These are phyloP conservation scores for Colletotrichum sp. DNA, from an alignment of 2,329 filamentous ascomycete species.

Conservation along the genomic window DNA sequence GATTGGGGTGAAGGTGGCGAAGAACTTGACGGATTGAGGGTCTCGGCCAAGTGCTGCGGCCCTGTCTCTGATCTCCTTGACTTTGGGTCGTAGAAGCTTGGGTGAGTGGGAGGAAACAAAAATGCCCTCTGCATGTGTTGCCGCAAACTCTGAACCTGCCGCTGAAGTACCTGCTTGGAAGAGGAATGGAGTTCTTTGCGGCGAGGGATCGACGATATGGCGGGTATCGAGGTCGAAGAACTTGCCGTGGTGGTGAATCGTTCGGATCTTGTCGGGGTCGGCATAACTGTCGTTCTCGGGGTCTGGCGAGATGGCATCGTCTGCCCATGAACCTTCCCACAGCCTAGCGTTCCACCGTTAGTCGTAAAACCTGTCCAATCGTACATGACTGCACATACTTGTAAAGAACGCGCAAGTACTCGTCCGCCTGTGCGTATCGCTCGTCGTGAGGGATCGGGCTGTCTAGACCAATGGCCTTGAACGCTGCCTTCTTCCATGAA, in stretches of 20 bases:
- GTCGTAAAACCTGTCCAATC: too few species aligned
- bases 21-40: constrained; percentile 61
- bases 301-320: constrained; percentile 61
- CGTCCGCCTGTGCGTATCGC: constrained; percentile 65
- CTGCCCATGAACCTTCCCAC: constrained; percentile 60
- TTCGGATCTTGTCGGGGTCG: constrained; percentile 62
- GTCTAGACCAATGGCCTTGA: constrained; percentile 66
- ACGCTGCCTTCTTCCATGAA: constrained; percentile 60
- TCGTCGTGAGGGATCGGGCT: constrained; percentile 65
- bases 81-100: constrained; percentile 50
- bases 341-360: too few species aligned
- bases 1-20: constrained; percentile 55
- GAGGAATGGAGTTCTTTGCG: constrained; percentile 61
- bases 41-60: constrained; percentile 58
- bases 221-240: constrained; percentile 32
- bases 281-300: constrained; percentile 59
- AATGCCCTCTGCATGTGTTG: constrained; percentile 64
- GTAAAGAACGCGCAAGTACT: constrained; percentile 66
- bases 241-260: constrained; percentile 56
- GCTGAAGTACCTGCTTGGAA: constrained; percentile 65
- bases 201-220: constrained; percentile 58
- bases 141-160: constrained; percentile 61
- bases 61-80: constrained; percentile 56
- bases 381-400: constrained; percentile 43
- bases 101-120: constrained; percentile 63